Conservation (phyloP, 2,329 filamentous ascomycete genomes). For the Pseudogymnoascus sp. region DNA sequence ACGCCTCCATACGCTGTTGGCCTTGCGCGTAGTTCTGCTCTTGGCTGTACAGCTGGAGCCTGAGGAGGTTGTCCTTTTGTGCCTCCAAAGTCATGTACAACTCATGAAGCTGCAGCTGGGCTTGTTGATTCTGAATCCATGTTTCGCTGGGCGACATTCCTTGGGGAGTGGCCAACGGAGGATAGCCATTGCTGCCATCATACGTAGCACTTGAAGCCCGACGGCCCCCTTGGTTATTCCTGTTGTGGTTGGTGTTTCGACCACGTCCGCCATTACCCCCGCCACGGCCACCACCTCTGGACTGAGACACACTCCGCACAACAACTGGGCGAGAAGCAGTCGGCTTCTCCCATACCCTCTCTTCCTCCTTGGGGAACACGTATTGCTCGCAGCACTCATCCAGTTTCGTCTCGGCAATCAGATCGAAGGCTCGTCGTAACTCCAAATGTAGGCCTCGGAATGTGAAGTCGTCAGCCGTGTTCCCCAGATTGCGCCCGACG, state of each 20-base stretch:
- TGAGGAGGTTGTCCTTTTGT: constrained; percentile 39
- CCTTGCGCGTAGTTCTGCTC: constrained; percentile 41
- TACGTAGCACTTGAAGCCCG: constrained; percentile 30
- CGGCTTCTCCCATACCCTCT: constrained; percentile 52
- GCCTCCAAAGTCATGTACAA: constrained; percentile 35
- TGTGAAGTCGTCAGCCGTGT: constrained; percentile 92
- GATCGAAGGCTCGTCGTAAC: constrained; percentile 78
- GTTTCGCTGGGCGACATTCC: constrained; percentile 27
- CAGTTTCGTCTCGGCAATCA: constrained; percentile 72
- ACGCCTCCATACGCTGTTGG: constrained; percentile 36
- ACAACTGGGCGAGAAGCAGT: constrained; percentile 48
- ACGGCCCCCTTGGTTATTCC: constrained; percentile 23
- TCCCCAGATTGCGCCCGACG: constrained; percentile 78
- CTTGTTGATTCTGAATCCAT: constrained; percentile 30
- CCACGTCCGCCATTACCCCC: constrained; percentile 23
- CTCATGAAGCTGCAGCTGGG: constrained; percentile 31
- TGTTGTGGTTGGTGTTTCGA: constrained; percentile 24
- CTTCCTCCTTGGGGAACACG: constrained; percentile 77
- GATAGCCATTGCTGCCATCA: constrained; percentile 25
- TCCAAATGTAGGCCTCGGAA: constrained; percentile 89
- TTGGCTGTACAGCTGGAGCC: constrained; percentile 44
- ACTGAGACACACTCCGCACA: constrained; percentile 54
- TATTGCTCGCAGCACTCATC: constrained; percentile 82
- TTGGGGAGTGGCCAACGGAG: constrained; percentile 19
- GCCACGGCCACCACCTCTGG: constrained; percentile 35